phyloP scores from a whole-genome alignment of 23 red algal species.

The Chondrus crispus region DNA sequence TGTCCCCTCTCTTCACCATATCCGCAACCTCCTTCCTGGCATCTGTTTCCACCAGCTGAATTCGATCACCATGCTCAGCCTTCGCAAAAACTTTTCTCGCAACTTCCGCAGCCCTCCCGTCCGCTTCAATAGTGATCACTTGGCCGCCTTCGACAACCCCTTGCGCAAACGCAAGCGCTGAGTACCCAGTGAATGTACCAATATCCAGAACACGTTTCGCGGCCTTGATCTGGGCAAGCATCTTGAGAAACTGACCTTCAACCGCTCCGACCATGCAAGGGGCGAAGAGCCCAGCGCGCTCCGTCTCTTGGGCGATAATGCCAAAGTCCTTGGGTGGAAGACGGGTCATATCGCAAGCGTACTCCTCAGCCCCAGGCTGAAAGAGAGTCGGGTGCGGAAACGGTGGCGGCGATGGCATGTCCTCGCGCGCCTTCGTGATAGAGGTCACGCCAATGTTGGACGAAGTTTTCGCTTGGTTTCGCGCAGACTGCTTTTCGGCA shows the following conservation, averaged over 20 bases:
- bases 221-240: constrained; percentile 26
- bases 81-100: constrained; percentile 32
- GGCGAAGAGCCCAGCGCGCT: constrained; percentile 8
- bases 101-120: constrained; percentile 26
- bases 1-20: constrained; percentile 1
- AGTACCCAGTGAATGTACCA: constrained; percentile 90
- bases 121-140: constrained; percentile 61
- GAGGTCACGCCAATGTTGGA: background rate
- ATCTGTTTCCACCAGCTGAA: constrained; percentile 36
- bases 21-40: constrained; percentile 15
- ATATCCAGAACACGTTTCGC: constrained; percentile 75
- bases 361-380: constrained; percentile 40
- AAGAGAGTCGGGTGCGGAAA: constrained; percentile 41
- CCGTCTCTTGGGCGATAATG: constrained; percentile 38
- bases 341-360: constrained; percentile 26
- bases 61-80: background rate
- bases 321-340: constrained; percentile 11
- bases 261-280: constrained; percentile 64
- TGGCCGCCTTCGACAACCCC: constrained; percentile 13
- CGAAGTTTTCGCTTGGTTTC: background rate
- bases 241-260: constrained; percentile 70
- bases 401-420: background rate
- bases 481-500: background rate
- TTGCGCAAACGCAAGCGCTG: constrained; percentile 72
- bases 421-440: background rate